Conservation (phyloP, 2,329 filamentous ascomycete species). For the Fusarium sp. region DNA sequence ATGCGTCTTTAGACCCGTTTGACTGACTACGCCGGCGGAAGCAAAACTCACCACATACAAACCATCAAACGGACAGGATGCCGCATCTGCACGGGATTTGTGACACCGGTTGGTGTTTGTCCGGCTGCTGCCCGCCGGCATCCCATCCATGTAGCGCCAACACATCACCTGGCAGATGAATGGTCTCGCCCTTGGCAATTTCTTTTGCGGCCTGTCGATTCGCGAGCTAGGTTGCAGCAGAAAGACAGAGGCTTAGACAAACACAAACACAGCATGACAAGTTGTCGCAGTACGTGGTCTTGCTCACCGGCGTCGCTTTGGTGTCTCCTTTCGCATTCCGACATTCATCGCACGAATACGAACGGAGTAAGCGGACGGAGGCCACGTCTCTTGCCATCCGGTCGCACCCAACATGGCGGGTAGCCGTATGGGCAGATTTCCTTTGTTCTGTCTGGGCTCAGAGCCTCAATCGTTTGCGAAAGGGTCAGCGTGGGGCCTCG, state of each 20-base stretch:
- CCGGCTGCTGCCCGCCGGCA: conserved; percentile 9
- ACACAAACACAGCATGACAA: conserved; percentile 35
- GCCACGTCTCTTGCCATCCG: conserved; percentile 10
- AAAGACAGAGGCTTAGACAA: neutral
- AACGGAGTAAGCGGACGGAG: conserved; percentile 14
- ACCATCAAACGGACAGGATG: neutral
- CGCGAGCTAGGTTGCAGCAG: neutral
- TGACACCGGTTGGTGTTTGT: conserved; percentile 24
- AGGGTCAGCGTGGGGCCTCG: neutral
- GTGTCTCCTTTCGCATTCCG: conserved; percentile 26
- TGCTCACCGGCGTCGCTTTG: conserved; percentile 18
- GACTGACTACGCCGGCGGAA: neutral
- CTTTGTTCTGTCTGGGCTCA: conserved; percentile 10
- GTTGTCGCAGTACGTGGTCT: conserved; percentile 21
- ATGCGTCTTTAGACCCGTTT: neutral
- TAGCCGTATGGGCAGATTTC: neutral
- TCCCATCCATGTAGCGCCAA: conserved; percentile 26
- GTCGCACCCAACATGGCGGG: conserved; percentile 6
- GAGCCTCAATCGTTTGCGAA: neutral
- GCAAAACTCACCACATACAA: neutral
- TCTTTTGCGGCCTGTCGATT: conserved; percentile 5
- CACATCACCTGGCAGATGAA: conserved; percentile 20
- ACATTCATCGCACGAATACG: conserved; percentile 34
- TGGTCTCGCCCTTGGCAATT: conserved; percentile 8
- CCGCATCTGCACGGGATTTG: neutral